Evolutionary conservation across 2,329 filamentous ascomycete genomes (phyloP).

Genomic region (Stachybotrys chartarum): DNA sequence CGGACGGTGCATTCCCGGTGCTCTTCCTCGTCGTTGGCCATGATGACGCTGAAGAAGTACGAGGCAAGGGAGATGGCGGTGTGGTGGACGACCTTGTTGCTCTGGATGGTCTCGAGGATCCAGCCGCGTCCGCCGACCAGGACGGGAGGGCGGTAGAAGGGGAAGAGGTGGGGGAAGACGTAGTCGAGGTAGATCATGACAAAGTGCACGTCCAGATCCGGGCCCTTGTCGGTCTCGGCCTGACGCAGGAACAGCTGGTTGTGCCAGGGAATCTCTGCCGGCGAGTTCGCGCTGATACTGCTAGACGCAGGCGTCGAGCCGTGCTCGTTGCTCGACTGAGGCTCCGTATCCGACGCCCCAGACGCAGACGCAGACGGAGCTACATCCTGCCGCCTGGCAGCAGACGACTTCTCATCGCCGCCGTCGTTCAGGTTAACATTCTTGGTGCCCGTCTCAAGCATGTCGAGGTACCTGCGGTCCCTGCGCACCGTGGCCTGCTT

Average conservation of each 20-base stretch:
- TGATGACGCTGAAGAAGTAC: slow-evolving; percentile 47
- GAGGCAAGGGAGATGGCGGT: slow-evolving; percentile 47
- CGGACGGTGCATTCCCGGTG: slow-evolving; percentile 26
- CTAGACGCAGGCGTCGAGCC: slow-evolving; percentile 20
- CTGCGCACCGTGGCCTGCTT: slow-evolving; percentile 41
- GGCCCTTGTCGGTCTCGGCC: slow-evolving; percentile 13
- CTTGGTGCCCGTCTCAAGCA: slow-evolving; percentile 27
- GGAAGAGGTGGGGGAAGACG: slow-evolving; percentile 55
- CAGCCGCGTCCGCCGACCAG: slow-evolving; percentile 52
- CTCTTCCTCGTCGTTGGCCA: slow-evolving; percentile 23
- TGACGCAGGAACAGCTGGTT: slow-evolving; percentile 16
- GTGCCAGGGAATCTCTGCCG: slow-evolving; percentile 24
- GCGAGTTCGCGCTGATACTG: slow-evolving; percentile 20
- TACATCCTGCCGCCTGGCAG: not conserved
- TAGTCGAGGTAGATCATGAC: slow-evolving; percentile 56
- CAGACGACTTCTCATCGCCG: not conserved
- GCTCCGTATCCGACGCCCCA: slow-evolving; percentile 20
- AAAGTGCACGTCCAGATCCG: slow-evolving; percentile 29
- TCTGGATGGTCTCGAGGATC: slow-evolving; percentile 50
- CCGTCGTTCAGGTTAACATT: slow-evolving; percentile 13
- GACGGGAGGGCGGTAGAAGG: slow-evolving; percentile 51
- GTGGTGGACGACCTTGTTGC: slow-evolving; percentile 51
- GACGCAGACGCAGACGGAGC: slow-evolving; percentile 1
- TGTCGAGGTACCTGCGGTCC: slow-evolving; percentile 40
- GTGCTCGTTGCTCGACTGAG: slow-evolving; percentile 12